These are phyloP conservation scores for Brassica rapa DNA, from an alignment of 345 rosid genomes.

Conservation along the genomic window DNA sequence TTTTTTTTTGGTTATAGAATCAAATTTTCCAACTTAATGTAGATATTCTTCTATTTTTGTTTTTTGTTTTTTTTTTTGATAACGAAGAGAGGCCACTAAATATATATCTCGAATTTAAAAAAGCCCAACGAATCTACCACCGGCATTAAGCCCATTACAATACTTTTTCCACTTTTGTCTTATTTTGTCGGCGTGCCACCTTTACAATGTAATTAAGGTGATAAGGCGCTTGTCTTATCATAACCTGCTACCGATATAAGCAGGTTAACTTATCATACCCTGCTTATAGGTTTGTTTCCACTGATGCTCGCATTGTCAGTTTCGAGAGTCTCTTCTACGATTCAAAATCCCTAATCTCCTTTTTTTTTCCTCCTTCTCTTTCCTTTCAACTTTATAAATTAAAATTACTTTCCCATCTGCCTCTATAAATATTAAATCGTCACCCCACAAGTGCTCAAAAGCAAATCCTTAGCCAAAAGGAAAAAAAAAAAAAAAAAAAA, in stretches of 20 bases:
- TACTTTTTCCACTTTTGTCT: neutral
- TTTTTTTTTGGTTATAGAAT: too few relatives aligned
- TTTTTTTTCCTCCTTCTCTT: neutral
- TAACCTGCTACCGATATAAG: neutral
- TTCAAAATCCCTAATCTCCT: conserved; percentile 26
- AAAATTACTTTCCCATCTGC: neutral
- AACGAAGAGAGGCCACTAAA: neutral
- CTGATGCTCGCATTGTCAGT: conserved; percentile 31
- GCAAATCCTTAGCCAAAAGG: neutral
- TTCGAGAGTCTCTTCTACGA: conserved; percentile 26
- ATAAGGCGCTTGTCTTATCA: neutral
- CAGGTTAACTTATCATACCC: neutral
- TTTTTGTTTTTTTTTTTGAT: too few relatives aligned
- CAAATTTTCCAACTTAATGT: too few relatives aligned
- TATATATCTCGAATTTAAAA: neutral
- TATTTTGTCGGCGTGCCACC: neutral
- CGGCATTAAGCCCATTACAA: neutral
- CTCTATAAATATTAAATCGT: conserved; percentile 20
- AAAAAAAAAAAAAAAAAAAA: neutral
- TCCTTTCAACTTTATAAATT: neutral
- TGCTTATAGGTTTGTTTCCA: conserved; percentile 28
- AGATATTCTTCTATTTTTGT: too few relatives aligned
- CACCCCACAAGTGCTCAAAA: conserved; percentile 19
- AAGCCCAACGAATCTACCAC: neutral
- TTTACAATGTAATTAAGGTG: neutral